Base-by-base conservation (phyloP, 2,329 filamentous ascomycete species). In the Geosmithia flava region DNA sequence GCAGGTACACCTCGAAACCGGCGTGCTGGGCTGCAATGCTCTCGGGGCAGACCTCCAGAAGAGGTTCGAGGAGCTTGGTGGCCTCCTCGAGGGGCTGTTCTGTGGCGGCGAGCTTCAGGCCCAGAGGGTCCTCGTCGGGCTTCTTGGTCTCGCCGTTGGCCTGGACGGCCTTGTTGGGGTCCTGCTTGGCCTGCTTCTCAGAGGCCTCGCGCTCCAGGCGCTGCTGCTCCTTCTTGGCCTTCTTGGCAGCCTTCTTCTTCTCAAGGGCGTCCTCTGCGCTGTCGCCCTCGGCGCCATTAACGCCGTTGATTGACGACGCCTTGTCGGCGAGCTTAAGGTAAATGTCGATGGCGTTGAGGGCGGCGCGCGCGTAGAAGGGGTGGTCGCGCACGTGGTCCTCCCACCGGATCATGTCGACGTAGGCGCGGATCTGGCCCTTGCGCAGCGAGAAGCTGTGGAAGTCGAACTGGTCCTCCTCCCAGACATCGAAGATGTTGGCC, bases 381-480 rank as follows among this genome's bases (percentile, higher is more conserved):
- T 98, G 93, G 57, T 95, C 86, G 48, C 89, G 83, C 43, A 97
- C 68, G 52, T 82, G 80, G 61, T 98, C 90, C 62, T 97, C 91
- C 94, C 93, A 98, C 56, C 85, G 80, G 44, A 98, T 75, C 88
- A 98, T 95, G 57, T 96, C 90, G 41, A 98, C 73, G 61, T 98
- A 98, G 1, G 93, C 87, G 49, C 91, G 77, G 51, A 97, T 87
- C 72, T 95, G 91, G 15, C 94, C 94, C 66, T 97, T 98, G 19
- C 93, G 77, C n/a, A 98, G 72, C 19, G 89, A 96, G 67, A 98
- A 98, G 62, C 81, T 88, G 72, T 98, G 94, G 72, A 98, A 98
- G 63, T 98, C 93, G 58, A 97, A 96, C 60, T 98, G 93, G 58
- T 98, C 93, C 63, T 98, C 94, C 61, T 95, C 85, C 93, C 93